Evolutionary conservation across 371 early-diverging fungal species (phyloP).

Genomic region (Fennellomyces sp.): DNA sequence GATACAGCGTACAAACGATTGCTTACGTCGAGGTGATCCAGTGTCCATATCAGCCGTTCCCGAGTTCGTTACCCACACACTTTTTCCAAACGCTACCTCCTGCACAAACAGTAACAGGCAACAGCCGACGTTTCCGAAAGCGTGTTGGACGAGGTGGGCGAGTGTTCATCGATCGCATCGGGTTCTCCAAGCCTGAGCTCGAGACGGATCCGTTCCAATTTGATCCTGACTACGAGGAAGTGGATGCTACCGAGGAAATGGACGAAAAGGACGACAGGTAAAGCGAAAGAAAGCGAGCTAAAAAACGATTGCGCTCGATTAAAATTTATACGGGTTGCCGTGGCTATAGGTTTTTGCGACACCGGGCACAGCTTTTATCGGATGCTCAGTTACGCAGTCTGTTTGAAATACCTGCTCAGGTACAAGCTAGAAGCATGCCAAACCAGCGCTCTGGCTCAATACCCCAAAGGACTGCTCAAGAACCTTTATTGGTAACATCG

Average conservation of each 20-base stretch:
- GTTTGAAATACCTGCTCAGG: background rate
- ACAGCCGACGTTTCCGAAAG: constrained; percentile 42
- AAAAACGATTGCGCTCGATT: background rate
- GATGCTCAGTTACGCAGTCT: constrained; percentile 33
- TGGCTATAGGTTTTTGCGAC: constrained; percentile 39
- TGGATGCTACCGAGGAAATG: constrained; percentile 28
- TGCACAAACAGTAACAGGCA: constrained; percentile 22
- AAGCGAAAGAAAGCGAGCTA: background rate
- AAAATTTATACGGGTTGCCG: background rate
- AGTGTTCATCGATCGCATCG: constrained; percentile 53
- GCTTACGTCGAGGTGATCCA: constrained; percentile 11
- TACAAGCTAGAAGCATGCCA: background rate
- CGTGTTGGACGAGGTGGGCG: constrained; percentile 69
- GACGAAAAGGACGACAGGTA: constrained; percentile 42
- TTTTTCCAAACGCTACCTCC: constrained; percentile 27
- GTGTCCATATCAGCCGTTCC: constrained; percentile 57
- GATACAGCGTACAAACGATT: background rate
- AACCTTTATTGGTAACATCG: background rate
- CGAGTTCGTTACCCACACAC: constrained; percentile 35
- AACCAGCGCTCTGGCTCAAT: background rate
- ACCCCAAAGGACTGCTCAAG: constrained; percentile 1
- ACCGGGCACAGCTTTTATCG: constrained; percentile 47
- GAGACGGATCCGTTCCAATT: constrained; percentile 34
- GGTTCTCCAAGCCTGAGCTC: background rate
- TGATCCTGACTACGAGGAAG: constrained; percentile 32